Base-by-base conservation (phyloP, 129 eudicot species). In the Mikania micrantha region DNA sequence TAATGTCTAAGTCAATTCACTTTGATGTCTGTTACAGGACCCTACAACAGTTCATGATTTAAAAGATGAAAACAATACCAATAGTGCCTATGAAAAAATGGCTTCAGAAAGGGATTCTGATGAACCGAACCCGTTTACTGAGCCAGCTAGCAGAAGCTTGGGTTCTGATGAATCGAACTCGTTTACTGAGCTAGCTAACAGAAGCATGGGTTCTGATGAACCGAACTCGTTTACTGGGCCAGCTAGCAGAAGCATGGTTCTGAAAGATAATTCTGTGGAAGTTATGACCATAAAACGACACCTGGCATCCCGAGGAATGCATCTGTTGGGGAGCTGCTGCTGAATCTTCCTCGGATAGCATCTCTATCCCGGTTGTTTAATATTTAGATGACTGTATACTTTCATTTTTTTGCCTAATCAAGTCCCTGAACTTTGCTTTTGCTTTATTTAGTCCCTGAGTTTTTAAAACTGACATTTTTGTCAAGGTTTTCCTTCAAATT, bases 281-380 rank as follows among this genome's bases (percentile, higher is more conserved):
- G 59, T 38, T 72, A 71, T 60, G 73, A 52, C 27, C 5, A 20
- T 42, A 79, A 80, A 53, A 87, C 72, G 66, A 82, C 32, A 41
- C 31, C 69, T 24, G 80, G 86, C 42, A 83, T 91, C 74, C 80
- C 94, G 12, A 81, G 96, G 87, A 85, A 83, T 42, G 97, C 88
- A 44, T 91, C 97, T 3, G 90, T 85, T 62, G 97, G 90, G 17
- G 97, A 91, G 66, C 64, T 88, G 84, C 78, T 91, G 70, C 82
- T 88, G 32, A 85, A 88, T 70, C 90, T 91, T 57, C 97, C 97
- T 7, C 82, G 94, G 75, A 91, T 91, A 69, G 90, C 96, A 22
- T 91, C 97, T 59, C 40, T 88, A 29, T 96, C 97, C 0, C 88
- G 36, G 66, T n/a, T n/a, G n/a, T 83, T 83, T 70, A 87, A 81